A percentile compares a stretch with the other conserved stretches of the same genome.
Conservation (phyloP, 768 basidiomycete genomes). For the Suillus discolor region DNA sequence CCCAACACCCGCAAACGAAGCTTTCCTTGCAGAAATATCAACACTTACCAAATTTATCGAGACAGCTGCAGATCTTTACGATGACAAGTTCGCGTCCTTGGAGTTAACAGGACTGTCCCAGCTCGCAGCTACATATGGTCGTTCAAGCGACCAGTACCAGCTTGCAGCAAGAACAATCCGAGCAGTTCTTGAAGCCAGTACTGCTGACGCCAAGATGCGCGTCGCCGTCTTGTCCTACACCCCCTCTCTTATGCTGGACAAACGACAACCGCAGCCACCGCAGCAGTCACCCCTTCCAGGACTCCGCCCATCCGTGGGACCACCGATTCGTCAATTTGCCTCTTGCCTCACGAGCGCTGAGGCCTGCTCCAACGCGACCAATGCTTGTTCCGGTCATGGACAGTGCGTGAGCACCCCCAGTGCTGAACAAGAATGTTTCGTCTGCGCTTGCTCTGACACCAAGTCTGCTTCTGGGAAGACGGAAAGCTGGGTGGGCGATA, state of each 20-base stretch:
- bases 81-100: constrained; percentile 63
- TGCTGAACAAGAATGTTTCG: constrained; percentile 55
- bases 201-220: constrained; percentile 41
- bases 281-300: constrained; percentile 53
- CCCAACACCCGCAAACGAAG: constrained; percentile 40
- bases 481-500: constrained; percentile 72
- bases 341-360: constrained; percentile 61
- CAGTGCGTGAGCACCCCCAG: constrained; percentile 62
- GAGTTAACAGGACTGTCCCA: constrained; percentile 54
- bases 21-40: constrained; percentile 43
- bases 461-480: constrained; percentile 55
- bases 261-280: constrained; percentile 43
- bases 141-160: constrained; percentile 56
- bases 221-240: constrained; percentile 58
- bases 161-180: constrained; percentile 48
- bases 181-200: constrained; percentile 46
- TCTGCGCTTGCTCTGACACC: constrained; percentile 49
- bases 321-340: constrained; percentile 60
- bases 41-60: constrained; percentile 58
- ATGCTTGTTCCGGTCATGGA: constrained; percentile 70
- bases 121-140: constrained; percentile 49
- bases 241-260: constrained; percentile 29
- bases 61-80: constrained; percentile 5
- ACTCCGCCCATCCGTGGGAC: constrained; percentile 39
- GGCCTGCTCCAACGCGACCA: constrained; percentile 63